phyloP scores from a whole-genome alignment of 2,329 filamentous ascomycete genomes.

The Colletotrichum nymphaeae region DNA sequence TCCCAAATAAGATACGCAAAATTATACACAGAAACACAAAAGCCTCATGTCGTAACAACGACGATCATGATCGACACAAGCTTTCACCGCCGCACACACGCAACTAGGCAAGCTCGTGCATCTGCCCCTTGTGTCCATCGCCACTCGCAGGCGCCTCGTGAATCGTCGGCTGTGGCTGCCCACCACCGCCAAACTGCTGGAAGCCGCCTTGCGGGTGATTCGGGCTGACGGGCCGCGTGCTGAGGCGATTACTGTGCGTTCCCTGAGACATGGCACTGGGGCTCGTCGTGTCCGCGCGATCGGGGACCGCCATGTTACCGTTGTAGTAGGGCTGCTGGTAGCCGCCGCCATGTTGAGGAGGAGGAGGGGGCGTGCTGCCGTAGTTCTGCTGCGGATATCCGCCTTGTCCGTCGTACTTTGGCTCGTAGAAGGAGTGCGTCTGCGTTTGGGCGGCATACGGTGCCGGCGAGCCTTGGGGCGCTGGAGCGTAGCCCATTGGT shows the following conservation, averaged over 20 bases:
- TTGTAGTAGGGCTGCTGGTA: conserved; percentile 36
- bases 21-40: background rate
- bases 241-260: conserved; percentile 26
- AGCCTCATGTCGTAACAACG: background rate
- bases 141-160: conserved; percentile 52
- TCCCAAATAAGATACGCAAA: background rate
- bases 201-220: conserved; percentile 39
- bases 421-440: conserved; percentile 42
- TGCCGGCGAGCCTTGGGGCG: background rate
- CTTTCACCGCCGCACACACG: background rate
- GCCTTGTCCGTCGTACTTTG: conserved; percentile 38
- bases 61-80: background rate
- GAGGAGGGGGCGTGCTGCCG: conserved; percentile 38
- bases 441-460: conserved; percentile 16
- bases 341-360: conserved; percentile 9
- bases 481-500: conserved; percentile 12
- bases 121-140: conserved; percentile 51
- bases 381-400: conserved; percentile 33
- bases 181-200: conserved; percentile 28
- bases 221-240: conserved; percentile 20
- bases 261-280: conserved; percentile 28
- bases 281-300: conserved; percentile 34
- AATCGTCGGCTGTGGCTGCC: conserved; percentile 42
- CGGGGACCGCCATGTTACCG: conserved; percentile 21
- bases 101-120: conserved; percentile 53